Evolutionary conservation across 176 grass and related monocot species (phyloP).

Genomic region (Oryza australiensis): DNA sequence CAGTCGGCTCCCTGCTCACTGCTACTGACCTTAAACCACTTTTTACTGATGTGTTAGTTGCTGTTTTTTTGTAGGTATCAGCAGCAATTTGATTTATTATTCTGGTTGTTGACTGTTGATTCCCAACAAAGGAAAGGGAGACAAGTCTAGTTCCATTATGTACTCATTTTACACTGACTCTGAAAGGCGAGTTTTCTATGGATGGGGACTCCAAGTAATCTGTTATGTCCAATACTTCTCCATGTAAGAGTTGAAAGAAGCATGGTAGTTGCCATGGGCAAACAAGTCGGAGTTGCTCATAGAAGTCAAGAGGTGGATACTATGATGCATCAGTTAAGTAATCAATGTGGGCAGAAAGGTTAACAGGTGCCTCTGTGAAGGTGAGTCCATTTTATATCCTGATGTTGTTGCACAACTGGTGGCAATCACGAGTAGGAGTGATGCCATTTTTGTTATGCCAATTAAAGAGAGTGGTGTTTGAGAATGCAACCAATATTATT

Average conservation of each 20-base stretch:
- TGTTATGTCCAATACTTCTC: conserved; percentile 1
- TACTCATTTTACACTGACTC: too few species aligned
- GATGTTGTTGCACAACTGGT: conserved; percentile 29
- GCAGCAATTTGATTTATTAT: not conserved
- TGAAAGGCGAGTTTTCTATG: not conserved
- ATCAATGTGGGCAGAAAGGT: conserved; percentile 34
- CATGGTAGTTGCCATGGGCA: conserved; percentile 13
- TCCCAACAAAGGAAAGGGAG: not conserved
- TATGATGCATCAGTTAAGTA: conserved; percentile 16
- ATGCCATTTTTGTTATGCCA: conserved; percentile 7
- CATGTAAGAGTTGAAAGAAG: conserved; percentile 27
- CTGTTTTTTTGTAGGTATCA: not conserved
- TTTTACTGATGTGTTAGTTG: too few species aligned
- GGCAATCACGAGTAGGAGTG: conserved; percentile 13
- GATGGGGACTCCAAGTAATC: conserved; percentile 9
- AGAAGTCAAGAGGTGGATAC: conserved; percentile 12
- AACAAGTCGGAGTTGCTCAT: conserved; percentile 16
- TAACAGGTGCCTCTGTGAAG: too few species aligned
- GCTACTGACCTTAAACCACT: too few species aligned
- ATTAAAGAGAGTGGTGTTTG: not conserved
- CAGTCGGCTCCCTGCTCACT: too few species aligned
- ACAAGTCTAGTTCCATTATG: too few species aligned
- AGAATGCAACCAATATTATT: not conserved
- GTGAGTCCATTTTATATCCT: not conserved
- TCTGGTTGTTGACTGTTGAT: not conserved